Percentiles rank a stretch among this genome's conserved stretches.
Evolutionary conservation across 441 rosid genomes (phyloP).

Genomic region (Populus hybrid): DNA sequence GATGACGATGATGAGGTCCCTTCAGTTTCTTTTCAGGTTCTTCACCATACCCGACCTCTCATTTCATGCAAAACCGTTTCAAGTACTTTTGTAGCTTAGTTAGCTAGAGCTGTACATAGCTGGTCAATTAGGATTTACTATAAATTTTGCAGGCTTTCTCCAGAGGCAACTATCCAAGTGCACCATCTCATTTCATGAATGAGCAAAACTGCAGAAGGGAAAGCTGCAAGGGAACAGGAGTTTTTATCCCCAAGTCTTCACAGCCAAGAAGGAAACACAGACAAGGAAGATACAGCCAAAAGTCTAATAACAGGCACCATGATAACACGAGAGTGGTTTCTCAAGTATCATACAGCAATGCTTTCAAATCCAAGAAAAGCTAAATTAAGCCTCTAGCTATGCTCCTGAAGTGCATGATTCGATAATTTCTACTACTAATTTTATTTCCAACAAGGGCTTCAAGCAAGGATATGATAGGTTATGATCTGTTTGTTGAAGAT

Average conservation of each 20-base stretch:
- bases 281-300: conserved; percentile 48
- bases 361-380: conserved; percentile 41
- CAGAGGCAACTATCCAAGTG: conserved; percentile 35
- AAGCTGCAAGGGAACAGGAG: conserved; percentile 86
- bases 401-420: conserved; percentile 2
- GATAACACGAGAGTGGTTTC: conserved; percentile 36
- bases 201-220: conserved; percentile 54
- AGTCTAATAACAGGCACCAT: conserved; percentile 33
- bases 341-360: conserved; percentile 36
- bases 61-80: background rate
- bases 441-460: conserved; percentile 9
- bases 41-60: background rate
- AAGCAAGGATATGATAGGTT: conserved; percentile 19
- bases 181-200: conserved; percentile 37
- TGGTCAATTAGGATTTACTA: background rate
- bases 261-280: conserved; percentile 66
- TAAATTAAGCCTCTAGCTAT: conserved; percentile 8
- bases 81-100: background rate
- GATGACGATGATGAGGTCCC: conserved; percentile 69
- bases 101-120: background rate
- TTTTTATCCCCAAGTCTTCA: conserved; percentile 73
- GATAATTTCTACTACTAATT: conserved; percentile 13
- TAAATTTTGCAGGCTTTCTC: conserved; percentile 44
- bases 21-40: conserved; percentile 67
- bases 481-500: conserved; percentile 8